Conservation (phyloP, 2,329 filamentous ascomycete species). For the Colletotrichum viniferum region DNA sequence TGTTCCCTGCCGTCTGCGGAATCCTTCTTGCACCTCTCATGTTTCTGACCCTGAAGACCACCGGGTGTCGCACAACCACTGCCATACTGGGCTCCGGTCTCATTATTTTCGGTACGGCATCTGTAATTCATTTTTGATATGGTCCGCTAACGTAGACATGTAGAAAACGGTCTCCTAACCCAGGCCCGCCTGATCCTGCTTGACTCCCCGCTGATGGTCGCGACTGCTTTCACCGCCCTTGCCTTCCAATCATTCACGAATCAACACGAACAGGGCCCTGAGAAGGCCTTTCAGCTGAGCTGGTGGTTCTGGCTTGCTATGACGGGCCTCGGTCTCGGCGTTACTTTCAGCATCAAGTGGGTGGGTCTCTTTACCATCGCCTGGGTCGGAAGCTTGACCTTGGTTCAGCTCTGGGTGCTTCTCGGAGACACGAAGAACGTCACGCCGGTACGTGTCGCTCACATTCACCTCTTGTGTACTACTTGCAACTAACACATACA, state of each 20-base stretch:
- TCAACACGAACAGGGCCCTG: conserved; percentile 91
- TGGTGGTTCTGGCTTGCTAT: conserved; percentile 99
- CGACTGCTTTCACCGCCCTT: conserved; percentile 89
- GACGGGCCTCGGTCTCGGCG: conserved; percentile 85
- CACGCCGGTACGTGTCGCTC: conserved; percentile 62
- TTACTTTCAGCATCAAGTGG: conserved; percentile 97
- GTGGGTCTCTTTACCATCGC: conserved; percentile 98
- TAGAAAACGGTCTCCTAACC: conserved; percentile 94
- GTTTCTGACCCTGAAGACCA: conserved; percentile 91
- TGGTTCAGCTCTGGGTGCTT: conserved; percentile 93
- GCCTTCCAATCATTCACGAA: conserved; percentile 94
- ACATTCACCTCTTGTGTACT: not conserved
- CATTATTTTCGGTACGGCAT: conserved; percentile 79
- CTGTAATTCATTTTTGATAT: conserved; percentile 34
- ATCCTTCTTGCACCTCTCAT: conserved; percentile 88
- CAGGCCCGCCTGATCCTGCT: conserved; percentile 95
- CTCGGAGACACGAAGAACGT: conserved; percentile 89
- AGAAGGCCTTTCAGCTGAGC: conserved; percentile 82
- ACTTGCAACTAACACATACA: conserved; percentile 15
- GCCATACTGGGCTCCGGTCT: conserved; percentile 82
- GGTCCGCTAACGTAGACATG: conserved; percentile 29
- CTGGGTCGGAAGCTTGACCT: conserved; percentile 91
- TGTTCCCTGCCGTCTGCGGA: conserved; percentile 89
- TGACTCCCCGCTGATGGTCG: conserved; percentile 92
- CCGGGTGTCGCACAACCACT: conserved; percentile 86